Base-by-base conservation (phyloP, 1,284 basidiomycete genomes). In the Trametes hirsuta region DNA sequence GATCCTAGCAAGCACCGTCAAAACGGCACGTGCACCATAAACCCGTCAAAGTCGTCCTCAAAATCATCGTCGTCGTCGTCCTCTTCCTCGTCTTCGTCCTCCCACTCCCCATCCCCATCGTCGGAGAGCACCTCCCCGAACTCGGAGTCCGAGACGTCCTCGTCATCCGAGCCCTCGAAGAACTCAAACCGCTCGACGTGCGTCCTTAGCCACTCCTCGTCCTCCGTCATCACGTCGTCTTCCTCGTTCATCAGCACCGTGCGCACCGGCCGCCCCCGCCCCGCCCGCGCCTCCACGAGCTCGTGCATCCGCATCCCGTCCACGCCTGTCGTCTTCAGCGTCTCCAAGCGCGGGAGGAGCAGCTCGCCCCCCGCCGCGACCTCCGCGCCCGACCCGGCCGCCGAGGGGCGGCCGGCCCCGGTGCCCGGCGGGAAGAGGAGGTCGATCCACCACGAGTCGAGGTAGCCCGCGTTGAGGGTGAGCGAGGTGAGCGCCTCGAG, bases 251-350 rank as follows among this genome's bases (percentile, higher is more conserved):
- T 77, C 36, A 72, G 75, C 52, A 88, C 68, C 45, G 71, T 70
- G 59, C 72, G 76, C 34, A 88, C 56, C 6, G 84, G 81, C 9
- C 24, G 45, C 21, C 81, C 76, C 69, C 14, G 68, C 62, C 63
- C 82, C 53, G 60, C 76, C 47, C 87, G 79, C 39, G 67, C 69
- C 53, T 72, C 68, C 6, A 88, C 76, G 35, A 88, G 71, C 25
- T 68, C 58, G 40, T 76, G 77, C 69, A 89, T 71, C 35, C 69
- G 56, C 2, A 44, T 6, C 0, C 81, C 82, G 6, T 71, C 63
- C 6, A 84, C 69, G 6, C 78, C 80, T 30, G 76, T 74, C 5
- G 82, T 79, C 30, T 74, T 77, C 46, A 90, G 69, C 9, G 71
- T 75, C 56, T 79, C 71, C 18, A 86, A 72, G 40, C 72, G 69